Conservation (phyloP, 805 yeast species). For the Cyberlindnera japonica region DNA sequence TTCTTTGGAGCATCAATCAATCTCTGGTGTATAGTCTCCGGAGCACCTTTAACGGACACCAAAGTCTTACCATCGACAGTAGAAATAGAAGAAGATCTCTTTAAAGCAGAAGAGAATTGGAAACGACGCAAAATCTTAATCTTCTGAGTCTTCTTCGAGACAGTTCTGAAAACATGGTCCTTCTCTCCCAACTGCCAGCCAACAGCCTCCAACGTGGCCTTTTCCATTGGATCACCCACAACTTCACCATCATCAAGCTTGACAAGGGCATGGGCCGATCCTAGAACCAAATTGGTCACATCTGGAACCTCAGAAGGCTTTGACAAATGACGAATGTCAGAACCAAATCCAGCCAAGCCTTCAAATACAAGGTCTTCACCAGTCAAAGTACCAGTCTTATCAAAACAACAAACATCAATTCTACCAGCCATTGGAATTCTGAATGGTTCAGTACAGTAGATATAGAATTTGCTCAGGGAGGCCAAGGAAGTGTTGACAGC, state of each 20-base stretch:
- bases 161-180: constrained; percentile 57
- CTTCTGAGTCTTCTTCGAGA: constrained; percentile 36
- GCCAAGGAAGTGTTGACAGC: constrained; percentile 92
- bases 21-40: constrained; percentile 88
- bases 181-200: constrained; percentile 80
- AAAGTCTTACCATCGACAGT: constrained; percentile 51
- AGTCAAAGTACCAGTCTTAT: constrained; percentile 96
- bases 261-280: constrained; percentile 95
- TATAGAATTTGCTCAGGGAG: constrained; percentile 80
- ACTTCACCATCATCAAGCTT: constrained; percentile 93
- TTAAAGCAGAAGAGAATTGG: constrained; percentile 94
- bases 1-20: constrained; percentile 63
- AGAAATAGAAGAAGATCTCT: constrained; percentile 89
- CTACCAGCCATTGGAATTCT: constrained; percentile 97
- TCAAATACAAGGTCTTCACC: constrained; percentile 96
- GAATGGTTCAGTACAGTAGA: constrained; percentile 97
- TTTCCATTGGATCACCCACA: constrained; percentile 99
- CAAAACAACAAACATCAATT: constrained; percentile 97
- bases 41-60: constrained; percentile 96
- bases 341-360: constrained; percentile 82
- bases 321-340: constrained; percentile 51
- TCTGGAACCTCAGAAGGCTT: constrained; percentile 61
- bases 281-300: constrained; percentile 68
- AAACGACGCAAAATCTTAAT: constrained; percentile 84
- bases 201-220: constrained; percentile 86